Conservation (phyloP, 1,284 basidiomycete genomes). For the Ceratobasidium sp. region DNA sequence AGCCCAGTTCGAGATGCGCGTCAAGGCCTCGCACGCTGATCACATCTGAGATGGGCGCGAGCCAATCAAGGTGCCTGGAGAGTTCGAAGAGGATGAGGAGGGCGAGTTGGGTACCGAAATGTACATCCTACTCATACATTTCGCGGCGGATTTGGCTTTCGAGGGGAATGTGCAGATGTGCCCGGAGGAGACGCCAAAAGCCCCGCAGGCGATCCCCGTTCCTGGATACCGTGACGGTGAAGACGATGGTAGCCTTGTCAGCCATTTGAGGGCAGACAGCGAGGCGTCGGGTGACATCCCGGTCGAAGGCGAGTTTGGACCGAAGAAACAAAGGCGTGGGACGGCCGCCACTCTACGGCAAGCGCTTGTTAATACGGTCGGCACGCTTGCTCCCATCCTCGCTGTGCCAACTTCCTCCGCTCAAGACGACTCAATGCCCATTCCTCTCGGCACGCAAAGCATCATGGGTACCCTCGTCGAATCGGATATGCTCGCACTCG, state of each 20-base stretch:
- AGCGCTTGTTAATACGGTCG: slow-evolving; percentile 28
- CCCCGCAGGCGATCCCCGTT: not conserved
- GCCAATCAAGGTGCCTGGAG: slow-evolving; percentile 24
- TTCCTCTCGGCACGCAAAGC: slow-evolving; percentile 24
- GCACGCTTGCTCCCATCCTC: slow-evolving; percentile 32
- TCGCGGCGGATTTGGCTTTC: slow-evolving; percentile 62
- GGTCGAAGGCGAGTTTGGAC: not conserved
- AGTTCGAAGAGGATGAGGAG: slow-evolving; percentile 48
- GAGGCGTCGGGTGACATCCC: slow-evolving; percentile 11
- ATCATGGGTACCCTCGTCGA: slow-evolving; percentile 30
- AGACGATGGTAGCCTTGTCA: slow-evolving; percentile 49
- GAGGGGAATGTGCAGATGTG: slow-evolving; percentile 24
- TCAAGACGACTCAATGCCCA: not conserved
- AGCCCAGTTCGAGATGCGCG: slow-evolving; percentile 74
- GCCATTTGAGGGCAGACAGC: slow-evolving; percentile 25
- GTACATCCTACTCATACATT: slow-evolving; percentile 91
- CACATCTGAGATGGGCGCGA: slow-evolving; percentile 52
- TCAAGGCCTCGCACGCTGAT: slow-evolving; percentile 72
- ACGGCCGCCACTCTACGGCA: slow-evolving; percentile 34
- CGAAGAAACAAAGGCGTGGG: slow-evolving; percentile 11
- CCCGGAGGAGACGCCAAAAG: slow-evolving; percentile 13
- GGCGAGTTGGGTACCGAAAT: slow-evolving; percentile 80
- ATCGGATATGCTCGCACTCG: slow-evolving; percentile 57
- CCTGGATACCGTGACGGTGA: slow-evolving; percentile 49
- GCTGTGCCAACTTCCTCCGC: not conserved